Percentiles rank a stretch among this genome's conserved stretches.
phyloP scores from a whole-genome alignment of 495 filamentous ascomycete species.

The Bacidia rubella region DNA sequence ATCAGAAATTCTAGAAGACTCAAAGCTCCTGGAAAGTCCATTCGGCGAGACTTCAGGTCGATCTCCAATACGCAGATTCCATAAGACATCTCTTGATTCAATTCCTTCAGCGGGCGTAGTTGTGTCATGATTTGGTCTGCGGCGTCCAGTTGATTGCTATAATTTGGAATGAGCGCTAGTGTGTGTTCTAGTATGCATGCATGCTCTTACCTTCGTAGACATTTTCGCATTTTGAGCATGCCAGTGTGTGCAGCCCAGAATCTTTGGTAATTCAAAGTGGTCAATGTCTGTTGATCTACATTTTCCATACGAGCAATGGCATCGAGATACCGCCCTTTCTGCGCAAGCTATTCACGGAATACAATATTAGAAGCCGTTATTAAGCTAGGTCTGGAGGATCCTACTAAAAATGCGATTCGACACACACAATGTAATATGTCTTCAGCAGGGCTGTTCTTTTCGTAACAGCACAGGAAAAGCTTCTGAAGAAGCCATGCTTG shows the following conservation, averaged over 20 bases:
- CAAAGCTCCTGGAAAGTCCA: constrained; percentile 51
- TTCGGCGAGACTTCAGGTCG: constrained; percentile 52
- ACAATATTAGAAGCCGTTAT: constrained; percentile 6
- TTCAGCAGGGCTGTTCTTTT: constrained; percentile 49
- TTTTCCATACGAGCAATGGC: constrained; percentile 52
- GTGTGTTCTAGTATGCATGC: neutral
- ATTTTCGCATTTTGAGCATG: constrained; percentile 54
- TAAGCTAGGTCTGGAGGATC: constrained; percentile 7
- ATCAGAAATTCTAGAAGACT: constrained; percentile 52
- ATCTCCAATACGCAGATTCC: constrained; percentile 57
- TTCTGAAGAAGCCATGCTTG: constrained; percentile 58
- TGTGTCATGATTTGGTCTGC: constrained; percentile 52
- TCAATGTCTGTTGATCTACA: constrained; percentile 51
- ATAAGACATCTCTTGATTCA: constrained; percentile 58
- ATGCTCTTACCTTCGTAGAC: constrained; percentile 45
- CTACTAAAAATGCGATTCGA: constrained; percentile 41
- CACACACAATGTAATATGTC: constrained; percentile 61
- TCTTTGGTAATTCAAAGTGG: constrained; percentile 65
- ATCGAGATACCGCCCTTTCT: constrained; percentile 58
- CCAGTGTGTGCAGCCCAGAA: constrained; percentile 64
- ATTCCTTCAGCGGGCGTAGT: constrained; percentile 37
- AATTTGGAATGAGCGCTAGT: neutral
- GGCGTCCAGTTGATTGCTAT: constrained; percentile 50
- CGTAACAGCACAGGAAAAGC: constrained; percentile 64
- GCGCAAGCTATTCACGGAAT: constrained; percentile 31